Conservation (phyloP, 768 basidiomycete genomes). For the Boletus tylopilopsis region DNA sequence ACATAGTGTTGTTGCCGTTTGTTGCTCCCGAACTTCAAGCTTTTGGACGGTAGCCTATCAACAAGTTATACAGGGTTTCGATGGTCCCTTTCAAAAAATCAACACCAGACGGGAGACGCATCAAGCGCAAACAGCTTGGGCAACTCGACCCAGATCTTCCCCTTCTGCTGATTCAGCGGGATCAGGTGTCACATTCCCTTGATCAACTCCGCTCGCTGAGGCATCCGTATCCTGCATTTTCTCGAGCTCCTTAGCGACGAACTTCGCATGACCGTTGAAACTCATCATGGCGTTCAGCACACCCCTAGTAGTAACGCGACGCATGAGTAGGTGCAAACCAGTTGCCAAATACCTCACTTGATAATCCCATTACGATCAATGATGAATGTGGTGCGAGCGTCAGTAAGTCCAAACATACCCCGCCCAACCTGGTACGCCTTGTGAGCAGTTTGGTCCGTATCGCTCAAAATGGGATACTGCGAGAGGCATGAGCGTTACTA, state of each 20-base stretch:
- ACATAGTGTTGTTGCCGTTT: no score
- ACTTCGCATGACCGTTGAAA: constrained; percentile 63
- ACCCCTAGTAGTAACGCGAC: constrained; percentile 38
- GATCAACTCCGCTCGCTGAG: background rate
- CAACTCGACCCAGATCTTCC: constrained; percentile 21
- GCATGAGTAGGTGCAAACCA: constrained; percentile 2
- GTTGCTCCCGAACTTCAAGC: no score
- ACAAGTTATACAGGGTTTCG: no score
- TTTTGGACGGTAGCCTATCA: no score
- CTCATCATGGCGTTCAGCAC: constrained; percentile 58
- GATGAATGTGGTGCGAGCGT: constrained; percentile 70
- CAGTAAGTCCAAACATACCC: constrained; percentile 60
- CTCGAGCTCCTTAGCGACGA: constrained; percentile 65
- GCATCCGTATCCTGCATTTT: constrained; percentile 32
- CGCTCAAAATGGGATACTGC: constrained; percentile 79
- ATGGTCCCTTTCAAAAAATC: no score
- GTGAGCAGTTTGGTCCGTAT: constrained; percentile 56
- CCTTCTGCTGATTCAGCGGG: constrained; percentile 9
- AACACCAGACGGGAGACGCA: background rate
- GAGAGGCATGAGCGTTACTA: background rate
- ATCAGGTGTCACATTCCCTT: background rate
- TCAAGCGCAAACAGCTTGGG: constrained; percentile 19
- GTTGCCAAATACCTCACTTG: constrained; percentile 37
- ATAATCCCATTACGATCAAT: constrained; percentile 70
- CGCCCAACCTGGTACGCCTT: constrained; percentile 65